Evolutionary conservation across 2,329 filamentous ascomycete species (phyloP), one percentile per base, ranked within the genome.

Genomic region (Penicillium expansum): DNA sequence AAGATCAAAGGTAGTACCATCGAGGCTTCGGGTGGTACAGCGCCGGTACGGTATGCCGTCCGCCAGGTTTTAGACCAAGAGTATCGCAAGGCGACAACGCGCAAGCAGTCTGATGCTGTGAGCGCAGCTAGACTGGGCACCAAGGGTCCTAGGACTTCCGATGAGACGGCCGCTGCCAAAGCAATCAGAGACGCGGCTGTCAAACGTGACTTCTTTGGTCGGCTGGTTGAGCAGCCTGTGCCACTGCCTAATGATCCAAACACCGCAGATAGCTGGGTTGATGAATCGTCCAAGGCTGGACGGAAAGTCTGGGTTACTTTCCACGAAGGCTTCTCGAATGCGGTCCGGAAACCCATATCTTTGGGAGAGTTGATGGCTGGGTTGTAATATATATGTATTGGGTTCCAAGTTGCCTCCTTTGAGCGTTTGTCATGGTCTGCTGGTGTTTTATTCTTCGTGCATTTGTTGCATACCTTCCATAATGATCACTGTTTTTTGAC

Each of bases 41-140:
- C 85, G 0, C 91, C 90, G 0, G 91, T 91, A 0, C 85, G 94
- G n/a, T 99, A 91, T 69, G 93, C 93, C 1, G 88, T 99, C 6
- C 87, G 94, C 22, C 93, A 97, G 72, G 92, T 97, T 9, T 82
- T 99, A 1, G 92, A 96, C 68, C 91, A 94, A 71, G 93, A 97
- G 72, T 89, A 93, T 66, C 85, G 85, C 58, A 91, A 89, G 68
- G 88, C 91, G 47, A 83, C 87, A 13, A 77, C 83, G 30, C 78
- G 86, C 33, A 86, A 88, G 14, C 87, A 90, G 48, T 84, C 84
- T 58, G 82, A 84, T 4, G 82, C 86, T 0, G 79, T 64, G 76
- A 71, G 64, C 74, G 65, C 70, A 67, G 50, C 52, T 66, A 65
- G 55, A 45, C 44, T 77, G 29, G 65, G 64, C 20, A 67, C 48